Conservation (phyloP, 176 grass and related monocot species). For the Zea mays region DNA sequence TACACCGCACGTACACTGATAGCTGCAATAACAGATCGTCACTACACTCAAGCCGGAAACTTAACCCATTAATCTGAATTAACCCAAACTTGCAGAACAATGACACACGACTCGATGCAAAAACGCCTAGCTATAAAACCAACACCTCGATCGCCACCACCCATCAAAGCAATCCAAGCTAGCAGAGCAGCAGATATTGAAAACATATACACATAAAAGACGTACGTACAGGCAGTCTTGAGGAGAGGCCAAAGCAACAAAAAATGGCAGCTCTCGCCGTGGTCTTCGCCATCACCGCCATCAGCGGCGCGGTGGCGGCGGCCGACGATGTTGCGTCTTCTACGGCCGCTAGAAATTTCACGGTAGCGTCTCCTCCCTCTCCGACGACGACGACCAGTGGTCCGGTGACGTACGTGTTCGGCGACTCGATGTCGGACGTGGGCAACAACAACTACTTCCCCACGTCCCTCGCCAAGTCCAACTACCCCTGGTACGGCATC, state of each 20-base stretch:
- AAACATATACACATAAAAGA: neutral
- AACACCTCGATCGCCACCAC: neutral
- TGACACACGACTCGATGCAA: conserved; percentile 9
- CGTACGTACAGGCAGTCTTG: neutral
- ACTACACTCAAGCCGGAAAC: conserved; percentile 47
- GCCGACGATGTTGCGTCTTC: neutral
- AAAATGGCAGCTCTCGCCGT: conserved; percentile 50
- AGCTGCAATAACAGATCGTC: neutral
- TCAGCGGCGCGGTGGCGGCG: neutral
- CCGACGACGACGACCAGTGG: conserved; percentile 16
- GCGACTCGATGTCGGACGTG: conserved; percentile 93
- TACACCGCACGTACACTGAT: neutral
- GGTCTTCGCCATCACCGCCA: conserved; percentile 31
- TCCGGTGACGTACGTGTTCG: conserved; percentile 73
- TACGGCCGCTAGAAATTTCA: neutral
- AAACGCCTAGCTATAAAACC: conserved; percentile 32
- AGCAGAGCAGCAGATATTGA: neutral
- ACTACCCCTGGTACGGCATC: conserved; percentile 97
- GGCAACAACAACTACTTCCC: conserved; percentile 93
- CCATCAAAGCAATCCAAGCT: neutral
- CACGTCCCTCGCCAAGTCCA: conserved; percentile 70
- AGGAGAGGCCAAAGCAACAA: neutral
- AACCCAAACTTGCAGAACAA: conserved; percentile 46
- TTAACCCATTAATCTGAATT: conserved; percentile 14
- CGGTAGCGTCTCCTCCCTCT: neutral